These are phyloP conservation scores for Powellomyces hirtus DNA, from an alignment of 192 early-diverging fungal genomes.

Conservation along the genomic window DNA sequence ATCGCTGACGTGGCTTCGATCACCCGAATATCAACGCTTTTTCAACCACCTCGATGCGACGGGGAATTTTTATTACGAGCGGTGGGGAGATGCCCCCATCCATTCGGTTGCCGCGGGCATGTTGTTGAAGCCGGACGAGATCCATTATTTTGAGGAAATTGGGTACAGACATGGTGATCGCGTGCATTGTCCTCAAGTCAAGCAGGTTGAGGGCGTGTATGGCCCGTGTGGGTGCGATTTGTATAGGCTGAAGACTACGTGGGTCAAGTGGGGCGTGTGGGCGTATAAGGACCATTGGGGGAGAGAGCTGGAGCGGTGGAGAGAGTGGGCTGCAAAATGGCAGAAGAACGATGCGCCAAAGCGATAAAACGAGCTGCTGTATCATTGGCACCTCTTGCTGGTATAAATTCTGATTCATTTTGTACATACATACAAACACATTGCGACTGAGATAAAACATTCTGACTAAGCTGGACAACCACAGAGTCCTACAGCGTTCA, in stretches of 20 bases:
- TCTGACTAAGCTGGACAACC: too few species aligned
- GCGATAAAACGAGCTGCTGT: too few species aligned
- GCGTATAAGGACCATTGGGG: neutral
- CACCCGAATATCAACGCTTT: conserved; percentile 57
- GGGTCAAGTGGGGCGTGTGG: conserved; percentile 12
- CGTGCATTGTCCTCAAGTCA: conserved; percentile 7
- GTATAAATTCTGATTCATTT: too few species aligned
- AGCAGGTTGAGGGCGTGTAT: conserved; percentile 6
- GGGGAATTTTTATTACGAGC: conserved; percentile 80
- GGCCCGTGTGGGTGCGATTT: conserved; percentile 10
- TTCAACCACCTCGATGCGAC: conserved; percentile 69
- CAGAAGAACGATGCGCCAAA: too few species aligned
- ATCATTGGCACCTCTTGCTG: too few species aligned
- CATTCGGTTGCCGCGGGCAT: conserved; percentile 67
- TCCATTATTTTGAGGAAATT: conserved; percentile 74
- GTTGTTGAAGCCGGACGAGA: conserved; percentile 52
- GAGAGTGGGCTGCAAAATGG: neutral
- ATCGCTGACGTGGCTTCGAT: conserved; percentile 64
- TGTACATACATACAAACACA: too few species aligned
- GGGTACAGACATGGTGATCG: conserved; percentile 34
- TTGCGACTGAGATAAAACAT: too few species aligned
- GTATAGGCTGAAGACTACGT: neutral
- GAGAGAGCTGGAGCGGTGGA: conserved; percentile 5
- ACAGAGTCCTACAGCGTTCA: too few species aligned
- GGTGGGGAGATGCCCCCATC: conserved; percentile 75